Percentiles rank a stretch among this genome's conserved stretches.
These are phyloP conservation scores for Brassica incana DNA, from an alignment of 345 rosid genomes.

Conservation along the genomic window DNA sequence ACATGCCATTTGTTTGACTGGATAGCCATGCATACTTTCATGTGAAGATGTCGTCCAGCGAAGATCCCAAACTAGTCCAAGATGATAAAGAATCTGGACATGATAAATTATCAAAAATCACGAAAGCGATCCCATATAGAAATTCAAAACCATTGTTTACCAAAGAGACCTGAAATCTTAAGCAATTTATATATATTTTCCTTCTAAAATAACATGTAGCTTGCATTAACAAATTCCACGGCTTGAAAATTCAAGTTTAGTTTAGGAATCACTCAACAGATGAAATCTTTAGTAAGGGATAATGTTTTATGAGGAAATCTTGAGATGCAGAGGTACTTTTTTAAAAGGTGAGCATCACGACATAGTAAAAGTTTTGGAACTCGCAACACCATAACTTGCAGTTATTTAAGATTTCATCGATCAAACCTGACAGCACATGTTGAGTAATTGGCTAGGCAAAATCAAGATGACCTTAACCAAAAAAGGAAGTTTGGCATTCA, in stretches of 20 bases:
- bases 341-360: slow-evolving; percentile 8
- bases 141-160: slow-evolving; percentile 13
- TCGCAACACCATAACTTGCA: neutral
- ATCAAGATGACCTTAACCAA: slow-evolving; percentile 11
- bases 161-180: neutral
- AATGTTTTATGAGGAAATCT: neutral
- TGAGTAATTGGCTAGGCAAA: slow-evolving; percentile 1
- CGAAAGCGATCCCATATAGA: slow-evolving; percentile 4
- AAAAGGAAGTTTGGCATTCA: neutral
- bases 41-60: slow-evolving; percentile 63
- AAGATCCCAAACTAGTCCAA: slow-evolving; percentile 79
- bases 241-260: slow-evolving; percentile 12
- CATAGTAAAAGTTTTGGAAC: neutral
- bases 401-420: neutral
- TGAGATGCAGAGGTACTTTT: neutral
- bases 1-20: slow-evolving; percentile 45
- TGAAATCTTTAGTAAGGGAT: slow-evolving; percentile 6
- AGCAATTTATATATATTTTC: slow-evolving; percentile 9
- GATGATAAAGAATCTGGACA: slow-evolving; percentile 83
- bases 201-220: slow-evolving; percentile 13
- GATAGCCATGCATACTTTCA: slow-evolving; percentile 42
- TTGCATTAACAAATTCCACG: slow-evolving; percentile 8
- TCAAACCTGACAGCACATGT: slow-evolving; percentile 8
- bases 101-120: slow-evolving; percentile 20
- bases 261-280: neutral